Evolutionary conservation across 495 filamentous ascomycete genomes (phyloP).

Genomic region (Penicillium longicatenatum): DNA sequence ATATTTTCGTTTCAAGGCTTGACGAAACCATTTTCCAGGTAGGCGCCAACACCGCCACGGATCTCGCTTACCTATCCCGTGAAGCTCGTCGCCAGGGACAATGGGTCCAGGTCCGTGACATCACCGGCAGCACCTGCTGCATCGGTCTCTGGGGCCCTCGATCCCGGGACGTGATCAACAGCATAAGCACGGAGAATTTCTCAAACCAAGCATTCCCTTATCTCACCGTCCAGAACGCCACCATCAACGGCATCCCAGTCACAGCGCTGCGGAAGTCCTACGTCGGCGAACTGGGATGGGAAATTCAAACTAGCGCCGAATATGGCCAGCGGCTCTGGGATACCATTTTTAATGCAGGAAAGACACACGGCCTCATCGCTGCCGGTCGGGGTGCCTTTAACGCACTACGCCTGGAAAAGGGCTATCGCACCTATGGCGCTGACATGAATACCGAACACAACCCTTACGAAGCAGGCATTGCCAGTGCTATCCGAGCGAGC

Average conservation of each 20-base stretch:
- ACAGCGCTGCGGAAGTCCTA: conserved; percentile 46
- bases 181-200: conserved; percentile 39
- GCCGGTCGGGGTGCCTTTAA: conserved; percentile 52
- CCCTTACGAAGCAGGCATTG: conserved; percentile 50
- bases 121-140: conserved; percentile 52
- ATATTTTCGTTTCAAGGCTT: conserved; percentile 44
- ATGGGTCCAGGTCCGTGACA: conserved; percentile 47
- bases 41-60: conserved; percentile 45
- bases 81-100: conserved; percentile 40
- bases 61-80: conserved; percentile 45
- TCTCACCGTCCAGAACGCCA: conserved; percentile 37
- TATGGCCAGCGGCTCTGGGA: conserved; percentile 51
- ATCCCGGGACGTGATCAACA: conserved; percentile 37
- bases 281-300: conserved; percentile 54
- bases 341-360: conserved; percentile 44
- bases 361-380: conserved; percentile 46
- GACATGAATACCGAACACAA: conserved; percentile 54
- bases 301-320: conserved; percentile 51
- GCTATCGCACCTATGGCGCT: conserved; percentile 41
- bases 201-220: conserved; percentile 43
- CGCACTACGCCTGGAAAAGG: conserved; percentile 50
- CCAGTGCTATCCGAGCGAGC: conserved; percentile 30
- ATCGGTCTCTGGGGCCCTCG: conserved; percentile 56
- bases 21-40: conserved; percentile 45
- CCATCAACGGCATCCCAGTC: conserved; percentile 43